Percentiles rank a stretch among this genome's conserved stretches.
phyloP scores from a whole-genome alignment of 768 basidiomycete genomes.

The Tulasnella sp. region DNA sequence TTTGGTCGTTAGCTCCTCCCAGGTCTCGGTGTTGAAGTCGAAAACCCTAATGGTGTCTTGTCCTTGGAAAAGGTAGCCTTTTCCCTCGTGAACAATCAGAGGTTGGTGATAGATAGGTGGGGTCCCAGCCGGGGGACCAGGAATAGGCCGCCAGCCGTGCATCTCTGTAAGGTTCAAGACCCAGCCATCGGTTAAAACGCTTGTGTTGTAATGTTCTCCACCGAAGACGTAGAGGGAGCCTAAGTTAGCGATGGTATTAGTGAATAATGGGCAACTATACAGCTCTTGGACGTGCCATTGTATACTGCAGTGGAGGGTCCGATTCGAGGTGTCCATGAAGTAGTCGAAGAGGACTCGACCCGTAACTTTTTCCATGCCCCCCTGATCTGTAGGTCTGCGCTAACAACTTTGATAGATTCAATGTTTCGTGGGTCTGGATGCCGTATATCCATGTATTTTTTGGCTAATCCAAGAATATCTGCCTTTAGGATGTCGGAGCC shows the following conservation, averaged over 20 bases:
- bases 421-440: not conserved
- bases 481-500: not conserved
- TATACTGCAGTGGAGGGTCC: conserved; percentile 40
- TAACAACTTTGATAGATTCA: not conserved
- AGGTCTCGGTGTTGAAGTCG: conserved; percentile 47
- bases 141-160: not conserved
- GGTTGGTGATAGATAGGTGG: conserved; percentile 27
- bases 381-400: conserved; percentile 42
- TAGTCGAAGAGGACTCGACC: conserved; percentile 40
- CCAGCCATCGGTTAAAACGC: conserved; percentile 37
- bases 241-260: not conserved
- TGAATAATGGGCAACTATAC: conserved; percentile 36
- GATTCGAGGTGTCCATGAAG: conserved; percentile 41
- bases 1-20: conserved; percentile 44
- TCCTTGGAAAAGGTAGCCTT: conserved; percentile 49
- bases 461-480: not conserved
- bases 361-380: conserved; percentile 48
- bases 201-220: conserved; percentile 38
- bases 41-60: conserved; percentile 43
- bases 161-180: conserved; percentile 36
- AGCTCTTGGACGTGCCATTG: conserved; percentile 34
- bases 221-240: conserved; percentile 37
- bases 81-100: conserved; percentile 41
- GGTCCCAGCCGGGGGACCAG: conserved; percentile 7
- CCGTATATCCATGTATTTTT: not conserved